Evolutionary conservation across 1,139 yeast genomes (phyloP), one percentile per base, ranked within the genome.

Genomic region (Entelexis sorbosivorans): DNA sequence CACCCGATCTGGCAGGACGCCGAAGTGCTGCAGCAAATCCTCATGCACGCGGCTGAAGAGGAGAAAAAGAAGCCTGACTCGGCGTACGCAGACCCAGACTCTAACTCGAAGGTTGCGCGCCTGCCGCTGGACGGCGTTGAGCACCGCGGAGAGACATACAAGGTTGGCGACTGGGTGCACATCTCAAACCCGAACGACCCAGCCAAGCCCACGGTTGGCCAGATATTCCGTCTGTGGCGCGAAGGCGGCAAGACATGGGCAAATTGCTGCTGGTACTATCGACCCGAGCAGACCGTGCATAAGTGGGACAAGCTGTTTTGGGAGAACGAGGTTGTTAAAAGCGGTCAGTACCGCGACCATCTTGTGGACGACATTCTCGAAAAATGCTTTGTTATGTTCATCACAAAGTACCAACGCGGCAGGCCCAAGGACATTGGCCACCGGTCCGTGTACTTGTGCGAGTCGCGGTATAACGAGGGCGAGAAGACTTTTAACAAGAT

Each of bases 271-370:
- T 91, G 98, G 98, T 91, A 89, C 68, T 84, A 86, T 63, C 79
- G 97, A 56, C 96, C 98, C 0, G 97, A 91, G 66, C 97, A 93
- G 72, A 91, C 98, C 0, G 94, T 93, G 46, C 98, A 91, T 67
- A 78, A 93, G 59, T 83, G 75, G 50, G 97, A 91, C 67, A 74
- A 95, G 63, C 71, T 88, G 53, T 91, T 93, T 65, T 86, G 84
- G 66, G 87, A 82, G 60, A 88, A 91, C 63, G 98, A 91, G 69
- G 97, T 91, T 33, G 87, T 93, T 66, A 91, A 91, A 67, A 84
- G 96, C 0, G 96, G 96, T 45, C 97, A 89, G 69, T 91, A 91
- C 69, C 78, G 97, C 64, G 97, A 91, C 66, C 98, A 91, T 66
- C 70, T 81, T 52, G 87, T 86, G 2, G 85, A 80, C 54, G 97